A percentile compares a stretch with the other conserved stretches of the same genome.
Evolutionary conservation across 148 eudicot species (phyloP).

Genomic region (Oxyria digyna): DNA sequence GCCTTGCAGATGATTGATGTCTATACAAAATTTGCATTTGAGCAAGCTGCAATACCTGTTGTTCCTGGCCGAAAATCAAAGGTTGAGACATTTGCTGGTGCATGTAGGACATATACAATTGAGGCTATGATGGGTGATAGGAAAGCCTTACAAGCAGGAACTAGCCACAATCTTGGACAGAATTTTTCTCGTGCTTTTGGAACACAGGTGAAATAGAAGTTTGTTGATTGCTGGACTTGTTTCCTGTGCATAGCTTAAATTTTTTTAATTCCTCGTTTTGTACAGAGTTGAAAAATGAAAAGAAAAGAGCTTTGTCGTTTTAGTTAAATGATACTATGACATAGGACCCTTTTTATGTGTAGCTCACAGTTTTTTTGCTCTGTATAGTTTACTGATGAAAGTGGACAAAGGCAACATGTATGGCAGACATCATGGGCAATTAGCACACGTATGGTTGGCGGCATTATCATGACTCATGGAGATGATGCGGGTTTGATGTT

Average conservation of each 20-base stretch:
- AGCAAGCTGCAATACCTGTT: conserved; percentile 98
- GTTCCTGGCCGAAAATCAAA: conserved; percentile 91
- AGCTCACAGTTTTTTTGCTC: background rate
- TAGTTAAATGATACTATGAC: background rate
- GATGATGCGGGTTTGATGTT: conserved; percentile 97
- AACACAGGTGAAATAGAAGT: conserved; percentile 46
- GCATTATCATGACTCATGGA: conserved; percentile 98
- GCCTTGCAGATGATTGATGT: conserved; percentile 92
- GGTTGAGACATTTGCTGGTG: conserved; percentile 97
- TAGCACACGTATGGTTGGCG: conserved; percentile 97
- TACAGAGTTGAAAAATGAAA: background rate
- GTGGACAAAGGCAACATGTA: conserved; percentile 79
- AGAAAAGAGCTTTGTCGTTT: background rate
- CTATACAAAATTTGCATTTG: conserved; percentile 85
- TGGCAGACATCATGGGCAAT: conserved; percentile 99
- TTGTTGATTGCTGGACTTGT: background rate
- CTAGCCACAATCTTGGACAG: conserved; percentile 99
- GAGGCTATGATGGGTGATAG: conserved; percentile 99
- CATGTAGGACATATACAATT: conserved; percentile 79
- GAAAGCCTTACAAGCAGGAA: conserved; percentile 98
- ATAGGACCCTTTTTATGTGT: background rate
- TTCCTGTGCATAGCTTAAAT: background rate
- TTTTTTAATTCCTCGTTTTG: background rate
- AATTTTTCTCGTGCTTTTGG: conserved; percentile 97
- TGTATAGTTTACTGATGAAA: conserved; percentile 83